Evolutionary conservation across 208 protist genomes (phyloP).

Genomic region (Phytomonas francai): DNA sequence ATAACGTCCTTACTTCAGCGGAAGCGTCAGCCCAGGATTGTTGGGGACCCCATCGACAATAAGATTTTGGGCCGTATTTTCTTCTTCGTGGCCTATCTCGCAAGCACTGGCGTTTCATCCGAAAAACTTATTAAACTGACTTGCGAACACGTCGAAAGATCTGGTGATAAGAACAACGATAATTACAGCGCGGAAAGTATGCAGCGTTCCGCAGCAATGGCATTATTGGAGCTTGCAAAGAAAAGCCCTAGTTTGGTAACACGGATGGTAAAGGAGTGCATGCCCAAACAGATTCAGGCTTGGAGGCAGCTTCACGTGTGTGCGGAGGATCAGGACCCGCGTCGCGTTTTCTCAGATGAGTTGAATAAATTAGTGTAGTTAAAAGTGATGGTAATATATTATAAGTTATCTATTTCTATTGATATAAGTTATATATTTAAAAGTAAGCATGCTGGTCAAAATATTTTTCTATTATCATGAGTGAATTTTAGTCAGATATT

Average conservation of each 20-base stretch:
- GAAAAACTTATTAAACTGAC: slow-evolving; percentile 22
- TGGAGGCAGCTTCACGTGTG: slow-evolving; percentile 24
- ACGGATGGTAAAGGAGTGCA: slow-evolving; percentile 17
- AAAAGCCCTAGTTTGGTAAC: slow-evolving; percentile 28
- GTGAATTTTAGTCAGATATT: slow-evolving; percentile 4
- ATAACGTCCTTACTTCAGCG: slow-evolving; percentile 6
- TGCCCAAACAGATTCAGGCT: slow-evolving; percentile 20
- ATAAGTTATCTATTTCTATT: slow-evolving; percentile 2
- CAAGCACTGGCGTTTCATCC: slow-evolving; percentile 27
- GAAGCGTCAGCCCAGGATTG: background rate
- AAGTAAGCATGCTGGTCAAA: slow-evolving; percentile 4
- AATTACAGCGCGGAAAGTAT: slow-evolving; percentile 19
- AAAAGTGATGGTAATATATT: background rate
- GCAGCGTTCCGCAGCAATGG: slow-evolving; percentile 33
- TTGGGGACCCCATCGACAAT: slow-evolving; percentile 2
- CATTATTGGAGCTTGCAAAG: slow-evolving; percentile 17
- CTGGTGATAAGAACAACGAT: background rate
- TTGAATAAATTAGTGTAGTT: slow-evolving; percentile 14
- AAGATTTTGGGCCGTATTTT: slow-evolving; percentile 36
- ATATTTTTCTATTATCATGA: slow-evolving; percentile 8
- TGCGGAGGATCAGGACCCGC: slow-evolving; percentile 14
- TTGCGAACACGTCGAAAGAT: slow-evolving; percentile 15
- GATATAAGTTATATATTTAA: slow-evolving; percentile 10
- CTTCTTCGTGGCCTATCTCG: slow-evolving; percentile 48
- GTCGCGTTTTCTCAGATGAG: background rate